Evolutionary conservation across 495 filamentous ascomycete species (phyloP).

Genomic region (Bathelium albidoporum): DNA sequence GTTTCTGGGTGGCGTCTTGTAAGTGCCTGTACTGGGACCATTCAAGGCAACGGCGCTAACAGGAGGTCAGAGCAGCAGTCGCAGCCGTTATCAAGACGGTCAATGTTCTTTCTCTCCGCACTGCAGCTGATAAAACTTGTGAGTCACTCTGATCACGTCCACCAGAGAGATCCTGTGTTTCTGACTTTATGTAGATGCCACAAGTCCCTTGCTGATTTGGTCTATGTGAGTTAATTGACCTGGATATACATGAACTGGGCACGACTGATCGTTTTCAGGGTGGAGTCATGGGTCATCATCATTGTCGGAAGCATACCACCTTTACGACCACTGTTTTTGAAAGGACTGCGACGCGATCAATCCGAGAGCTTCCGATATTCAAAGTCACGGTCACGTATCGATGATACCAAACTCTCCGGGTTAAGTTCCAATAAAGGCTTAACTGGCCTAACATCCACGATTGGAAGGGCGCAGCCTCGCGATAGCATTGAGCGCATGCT

Average conservation of each 20-base stretch:
- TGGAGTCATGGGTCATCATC: slow-evolving; percentile 5
- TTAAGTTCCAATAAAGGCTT: neutral
- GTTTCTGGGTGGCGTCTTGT: slow-evolving; percentile 8
- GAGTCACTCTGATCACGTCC: neutral
- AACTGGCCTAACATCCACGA: neutral
- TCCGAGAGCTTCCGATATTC: neutral
- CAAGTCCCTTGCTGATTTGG: neutral
- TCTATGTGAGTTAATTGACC: neutral
- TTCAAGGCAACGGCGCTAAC: neutral
- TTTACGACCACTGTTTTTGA: slow-evolving; percentile 3
- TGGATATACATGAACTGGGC: neutral
- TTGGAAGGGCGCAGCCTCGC: neutral
- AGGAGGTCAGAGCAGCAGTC: neutral
- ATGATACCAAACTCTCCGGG: neutral
- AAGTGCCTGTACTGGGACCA: neutral
- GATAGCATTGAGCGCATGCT: slow-evolving; percentile 4
- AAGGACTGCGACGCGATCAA: neutral
- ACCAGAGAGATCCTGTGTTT: neutral
- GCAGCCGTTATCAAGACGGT: neutral
- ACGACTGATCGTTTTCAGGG: neutral
- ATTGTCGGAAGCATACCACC: slow-evolving; percentile 8
- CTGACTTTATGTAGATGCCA: neutral
- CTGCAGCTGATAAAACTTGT: neutral
- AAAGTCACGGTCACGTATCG: neutral
- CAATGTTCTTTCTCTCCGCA: neutral